These are phyloP conservation scores for Salicornia ramosissima DNA, from an alignment of 148 eudicot species.

Conservation along the genomic window DNA sequence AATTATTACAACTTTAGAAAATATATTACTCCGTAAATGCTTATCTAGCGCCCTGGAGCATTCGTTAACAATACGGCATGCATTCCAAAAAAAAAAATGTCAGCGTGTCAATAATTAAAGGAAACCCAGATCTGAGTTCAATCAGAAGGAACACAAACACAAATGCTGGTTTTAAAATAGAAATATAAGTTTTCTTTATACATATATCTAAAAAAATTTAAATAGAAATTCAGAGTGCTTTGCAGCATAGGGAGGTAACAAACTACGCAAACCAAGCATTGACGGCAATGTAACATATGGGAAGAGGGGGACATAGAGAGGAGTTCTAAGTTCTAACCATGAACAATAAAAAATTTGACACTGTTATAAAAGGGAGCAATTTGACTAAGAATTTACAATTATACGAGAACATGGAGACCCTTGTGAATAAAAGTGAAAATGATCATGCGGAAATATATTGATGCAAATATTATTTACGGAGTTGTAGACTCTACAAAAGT, in stretches of 20 bases:
- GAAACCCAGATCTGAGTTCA: too few relatives aligned
- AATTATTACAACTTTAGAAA: too few relatives aligned
- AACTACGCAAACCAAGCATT: neutral
- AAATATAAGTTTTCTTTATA: neutral
- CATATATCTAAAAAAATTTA: neutral
- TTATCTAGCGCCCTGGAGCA: too few relatives aligned
- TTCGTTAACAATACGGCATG: too few relatives aligned
- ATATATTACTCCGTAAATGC: too few relatives aligned
- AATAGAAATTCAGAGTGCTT: neutral
- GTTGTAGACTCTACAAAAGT: conserved; percentile 8
- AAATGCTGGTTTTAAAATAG: too few relatives aligned
- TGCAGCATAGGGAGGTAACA: neutral
- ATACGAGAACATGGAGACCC: neutral
- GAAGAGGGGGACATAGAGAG: neutral
- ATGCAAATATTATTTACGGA: conserved; percentile 18
- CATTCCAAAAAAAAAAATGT: too few relatives aligned
- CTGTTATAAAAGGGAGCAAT: neutral
- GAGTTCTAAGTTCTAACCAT: neutral
- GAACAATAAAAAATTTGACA: neutral
- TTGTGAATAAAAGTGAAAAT: neutral
- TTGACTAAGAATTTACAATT: neutral
- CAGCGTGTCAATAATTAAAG: too few relatives aligned
- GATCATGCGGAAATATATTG: neutral
- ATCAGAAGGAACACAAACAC: too few relatives aligned
- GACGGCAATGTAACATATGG: neutral